These are phyloP conservation scores for Backusella circina DNA, from an alignment of 192 early-diverging fungal species.

Conservation along the genomic window DNA sequence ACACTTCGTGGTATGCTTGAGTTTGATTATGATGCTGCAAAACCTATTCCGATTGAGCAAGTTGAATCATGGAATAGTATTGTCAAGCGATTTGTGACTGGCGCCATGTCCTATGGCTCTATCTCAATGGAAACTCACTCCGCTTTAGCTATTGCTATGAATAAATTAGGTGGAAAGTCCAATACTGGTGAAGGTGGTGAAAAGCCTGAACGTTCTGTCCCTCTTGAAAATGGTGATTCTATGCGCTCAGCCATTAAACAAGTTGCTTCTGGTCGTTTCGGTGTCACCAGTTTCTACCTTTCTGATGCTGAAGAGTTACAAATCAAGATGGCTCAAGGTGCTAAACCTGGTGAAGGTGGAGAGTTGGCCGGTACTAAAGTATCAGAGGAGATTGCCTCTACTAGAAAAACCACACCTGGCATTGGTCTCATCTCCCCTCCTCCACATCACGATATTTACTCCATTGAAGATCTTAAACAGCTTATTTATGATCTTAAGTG, in stretches of 20 bases:
- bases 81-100: conserved; percentile 95
- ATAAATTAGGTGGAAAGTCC: conserved; percentile 92
- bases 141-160: conserved; percentile 93
- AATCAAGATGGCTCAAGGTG: conserved; percentile 99
- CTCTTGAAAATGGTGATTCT: conserved; percentile 70
- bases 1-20: conserved; percentile 95
- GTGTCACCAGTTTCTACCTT: conserved; percentile 94
- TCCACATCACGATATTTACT: conserved; percentile 99
- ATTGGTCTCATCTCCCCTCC: conserved; percentile 97
- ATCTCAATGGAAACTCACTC: conserved; percentile 95
- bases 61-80: conserved; percentile 97
- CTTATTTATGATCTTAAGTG: conserved; percentile 97
- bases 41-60: conserved; percentile 83
- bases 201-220: conserved; percentile 79
- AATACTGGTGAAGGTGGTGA: conserved; percentile 99
- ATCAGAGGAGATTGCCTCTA: conserved; percentile 72
- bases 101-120: conserved; percentile 99
- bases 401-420: conserved; percentile 93
- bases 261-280: conserved; percentile 97
- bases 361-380: conserved; percentile 66
- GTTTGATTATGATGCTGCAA: conserved; percentile 73
- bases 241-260: conserved; percentile 98
- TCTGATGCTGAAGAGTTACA: conserved; percentile 96
- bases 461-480: conserved; percentile 98
- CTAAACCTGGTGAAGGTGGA: conserved; percentile 98